Evolutionary conservation across 768 basidiomycete genomes (phyloP).

Genomic region (Mrakia hoshinonis): DNA sequence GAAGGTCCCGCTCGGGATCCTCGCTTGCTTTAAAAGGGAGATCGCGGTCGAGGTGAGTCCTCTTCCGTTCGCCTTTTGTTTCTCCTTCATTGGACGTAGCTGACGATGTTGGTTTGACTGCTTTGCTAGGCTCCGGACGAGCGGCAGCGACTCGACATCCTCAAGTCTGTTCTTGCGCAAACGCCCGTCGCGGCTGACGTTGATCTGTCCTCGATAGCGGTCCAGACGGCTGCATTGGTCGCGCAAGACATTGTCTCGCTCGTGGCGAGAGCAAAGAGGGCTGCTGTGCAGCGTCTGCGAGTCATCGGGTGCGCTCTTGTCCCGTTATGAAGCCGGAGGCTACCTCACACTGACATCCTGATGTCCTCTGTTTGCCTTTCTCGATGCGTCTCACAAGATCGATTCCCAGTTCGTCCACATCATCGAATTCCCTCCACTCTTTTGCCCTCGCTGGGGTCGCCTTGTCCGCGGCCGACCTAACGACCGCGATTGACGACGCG

Average conservation of each 20-base stretch:
- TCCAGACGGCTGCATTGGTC: conserved; percentile 82
- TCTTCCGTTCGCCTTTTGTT: neutral
- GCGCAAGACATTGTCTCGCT: conserved; percentile 71
- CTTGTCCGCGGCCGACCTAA: conserved; percentile 56
- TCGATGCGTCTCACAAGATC: no score
- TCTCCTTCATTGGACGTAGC: neutral
- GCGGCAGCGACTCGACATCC: conserved; percentile 56
- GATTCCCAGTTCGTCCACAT: neutral
- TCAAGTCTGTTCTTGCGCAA: conserved; percentile 46
- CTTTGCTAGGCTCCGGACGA: conserved; percentile 66
- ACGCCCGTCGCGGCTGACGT: conserved; percentile 62
- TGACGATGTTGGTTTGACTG: neutral
- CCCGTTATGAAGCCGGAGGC: no score
- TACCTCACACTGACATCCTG: no score
- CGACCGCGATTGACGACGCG: conserved; percentile 59
- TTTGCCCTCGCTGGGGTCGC: conserved; percentile 41
- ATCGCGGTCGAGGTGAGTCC: conserved; percentile 58
- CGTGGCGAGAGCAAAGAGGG: conserved; percentile 51
- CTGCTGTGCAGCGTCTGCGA: conserved; percentile 48
- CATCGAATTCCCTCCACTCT: neutral
- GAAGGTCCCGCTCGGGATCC: conserved; percentile 55
- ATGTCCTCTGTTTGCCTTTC: no score
- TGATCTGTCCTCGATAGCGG: conserved; percentile 59
- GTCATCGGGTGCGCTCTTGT: no score
- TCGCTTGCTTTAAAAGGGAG: conserved; percentile 77